Conservation (phyloP, 345 rosid species). For the Euphorbia peplus region DNA sequence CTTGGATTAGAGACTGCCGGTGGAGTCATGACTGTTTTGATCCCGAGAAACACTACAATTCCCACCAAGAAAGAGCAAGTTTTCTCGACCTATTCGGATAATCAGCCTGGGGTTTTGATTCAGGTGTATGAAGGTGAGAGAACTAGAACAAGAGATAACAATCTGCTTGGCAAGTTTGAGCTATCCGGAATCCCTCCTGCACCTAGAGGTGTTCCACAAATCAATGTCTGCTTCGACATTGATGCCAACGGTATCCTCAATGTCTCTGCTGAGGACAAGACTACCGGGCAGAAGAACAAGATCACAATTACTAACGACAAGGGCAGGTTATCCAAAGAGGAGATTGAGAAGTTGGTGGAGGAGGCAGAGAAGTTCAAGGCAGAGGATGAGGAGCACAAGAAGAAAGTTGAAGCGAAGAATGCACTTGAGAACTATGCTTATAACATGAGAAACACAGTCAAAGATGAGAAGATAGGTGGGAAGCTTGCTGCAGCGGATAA, state of each 20-base stretch:
- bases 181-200: slow-evolving; percentile 61
- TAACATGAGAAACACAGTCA: slow-evolving; percentile 27
- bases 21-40: slow-evolving; percentile 62
- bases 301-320: slow-evolving; percentile 26
- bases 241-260: slow-evolving; percentile 47
- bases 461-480: slow-evolving; percentile 20
- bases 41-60: slow-evolving; percentile 56
- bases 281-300: slow-evolving; percentile 27
- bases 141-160: slow-evolving; percentile 52
- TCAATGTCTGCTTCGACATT: slow-evolving; percentile 38
- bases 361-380: slow-evolving; percentile 25
- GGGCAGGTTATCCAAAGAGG: slow-evolving; percentile 23
- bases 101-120: slow-evolving; percentile 58
- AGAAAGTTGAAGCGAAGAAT: slow-evolving; percentile 25
- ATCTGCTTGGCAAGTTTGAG: slow-evolving; percentile 60
- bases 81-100: slow-evolving; percentile 57
- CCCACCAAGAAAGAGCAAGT: slow-evolving; percentile 61
- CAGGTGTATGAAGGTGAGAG: slow-evolving; percentile 67
- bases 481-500: slow-evolving; percentile 19
- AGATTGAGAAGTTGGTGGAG: slow-evolving; percentile 24
- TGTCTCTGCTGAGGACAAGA: slow-evolving; percentile 27
- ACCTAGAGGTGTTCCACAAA: slow-evolving; percentile 55
- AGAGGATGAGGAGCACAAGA: slow-evolving; percentile 26
- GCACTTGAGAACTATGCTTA: slow-evolving; percentile 21
- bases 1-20: slow-evolving; percentile 58